A percentile compares a stretch with the other conserved stretches of the same genome.
These are phyloP conservation scores for Solanum rostratum DNA, from an alignment of 257 asterid genomes.

Conservation along the genomic window DNA sequence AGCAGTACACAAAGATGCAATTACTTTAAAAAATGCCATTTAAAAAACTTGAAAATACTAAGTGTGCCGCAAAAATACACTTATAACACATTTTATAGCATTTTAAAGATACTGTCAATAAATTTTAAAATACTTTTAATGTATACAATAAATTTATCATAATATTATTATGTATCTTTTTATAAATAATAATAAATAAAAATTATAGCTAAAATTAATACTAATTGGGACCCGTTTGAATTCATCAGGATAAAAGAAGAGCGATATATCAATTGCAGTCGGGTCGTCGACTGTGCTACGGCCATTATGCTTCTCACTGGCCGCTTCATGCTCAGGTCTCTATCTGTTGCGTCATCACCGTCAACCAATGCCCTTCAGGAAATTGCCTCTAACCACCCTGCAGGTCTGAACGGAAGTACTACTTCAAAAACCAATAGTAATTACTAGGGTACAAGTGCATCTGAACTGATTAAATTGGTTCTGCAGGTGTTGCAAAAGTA, in stretches of 20 bases:
- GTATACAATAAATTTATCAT: too few relatives aligned
- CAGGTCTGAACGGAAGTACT: slow-evolving; percentile 20
- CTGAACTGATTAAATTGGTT: not conserved
- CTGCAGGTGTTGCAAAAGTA: slow-evolving; percentile 70
- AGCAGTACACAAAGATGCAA: too few relatives aligned
- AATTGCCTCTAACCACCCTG: slow-evolving; percentile 47
- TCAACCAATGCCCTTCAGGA: slow-evolving; percentile 42
- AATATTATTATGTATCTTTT: too few relatives aligned
- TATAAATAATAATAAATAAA: too few relatives aligned
- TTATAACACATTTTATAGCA: too few relatives aligned
- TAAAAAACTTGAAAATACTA: too few relatives aligned
- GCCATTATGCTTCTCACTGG: not conserved
- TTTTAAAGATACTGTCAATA: too few relatives aligned
- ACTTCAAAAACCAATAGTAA: not conserved
- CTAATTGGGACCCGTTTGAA: not conserved
- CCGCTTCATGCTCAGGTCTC: slow-evolving; percentile 28
- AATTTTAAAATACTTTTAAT: too few relatives aligned
- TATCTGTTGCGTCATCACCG: slow-evolving; percentile 33
- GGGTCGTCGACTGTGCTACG: not conserved
- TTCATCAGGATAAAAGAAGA: not conserved
- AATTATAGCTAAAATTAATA: too few relatives aligned
- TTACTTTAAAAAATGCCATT: too few relatives aligned
- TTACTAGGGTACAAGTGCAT: not conserved
- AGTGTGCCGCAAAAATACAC: too few relatives aligned
- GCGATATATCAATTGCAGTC: not conserved